Base-by-base conservation (phyloP, 164 flowering plant species). In the Chimonanthus praecox region DNA sequence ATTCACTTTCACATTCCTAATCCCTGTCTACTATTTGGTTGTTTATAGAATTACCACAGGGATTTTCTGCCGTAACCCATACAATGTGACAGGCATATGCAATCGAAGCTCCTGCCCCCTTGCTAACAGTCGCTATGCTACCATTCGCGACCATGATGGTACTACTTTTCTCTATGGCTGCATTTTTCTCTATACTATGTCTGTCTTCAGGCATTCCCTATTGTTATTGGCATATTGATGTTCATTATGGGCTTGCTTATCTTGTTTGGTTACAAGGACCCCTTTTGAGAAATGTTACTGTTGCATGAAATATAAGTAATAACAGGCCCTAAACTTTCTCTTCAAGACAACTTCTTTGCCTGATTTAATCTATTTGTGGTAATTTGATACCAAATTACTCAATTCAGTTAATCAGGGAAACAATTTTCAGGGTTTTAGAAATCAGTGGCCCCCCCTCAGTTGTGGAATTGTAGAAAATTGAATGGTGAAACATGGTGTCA, bases 31-130 rank as follows among this genome's bases (percentile, higher is more conserved):
- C 33, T 33, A 33, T 33, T 49, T 72, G 3, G 20, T 62, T 64
- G 68, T 11, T 72, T 49, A 21, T 71, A 94, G 98, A 78, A 87
- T 88, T 66, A 77, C 72, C 16, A 88, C 98, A 4, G 93, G 92
- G 66, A 90, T 70, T 49, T 95, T 95, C 78, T 95, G 99, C 74
- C 85, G 96, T 7, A 95, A 95, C 72, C 93, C 89, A 2, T 93
- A 95, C 71, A 93, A 91, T 65, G 88, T 91, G 15, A 95, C 98
- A 33, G 99, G 99, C 21, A 77, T 91, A 18, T 95, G 99, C 74
- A 93, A 90, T 66, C 89, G 98, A 45, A 95, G 97, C 83, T 93
- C 98, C 0, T 95, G 98, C 78, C 98, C 99, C 11, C 93, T 95
- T 0, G 97, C 99, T 43, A 95, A 95, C 74, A 95, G 98, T 80